phyloP scores from a whole-genome alignment of 495 filamentous ascomycete species.

The Lichina pygmaea region DNA sequence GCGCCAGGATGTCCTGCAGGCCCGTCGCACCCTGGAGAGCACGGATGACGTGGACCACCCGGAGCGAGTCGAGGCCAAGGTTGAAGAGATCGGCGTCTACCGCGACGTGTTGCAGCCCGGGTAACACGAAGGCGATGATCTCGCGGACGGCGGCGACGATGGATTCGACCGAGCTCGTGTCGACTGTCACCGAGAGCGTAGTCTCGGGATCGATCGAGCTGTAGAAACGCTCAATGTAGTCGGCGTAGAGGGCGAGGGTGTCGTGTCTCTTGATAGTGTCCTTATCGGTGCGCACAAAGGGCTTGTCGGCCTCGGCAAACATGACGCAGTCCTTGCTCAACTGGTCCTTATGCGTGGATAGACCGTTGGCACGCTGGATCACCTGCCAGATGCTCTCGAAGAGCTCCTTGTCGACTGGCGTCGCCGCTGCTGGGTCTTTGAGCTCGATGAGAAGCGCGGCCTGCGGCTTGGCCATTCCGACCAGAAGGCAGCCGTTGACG shows the following conservation, averaged over 20 bases:
- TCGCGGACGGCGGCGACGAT: conserved; percentile 1
- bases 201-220: too few species aligned
- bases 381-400: conserved; percentile 10
- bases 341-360: conserved; percentile 8
- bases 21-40: conserved; percentile 7
- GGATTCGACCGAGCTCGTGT: too few species aligned
- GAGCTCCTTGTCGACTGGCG: conserved; percentile 6
- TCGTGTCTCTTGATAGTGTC: too few species aligned
- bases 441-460: conserved; percentile 9
- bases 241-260: too few species aligned
- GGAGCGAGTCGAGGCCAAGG: conserved; percentile 10
- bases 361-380: conserved; percentile 6
- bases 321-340: too few species aligned
- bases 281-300: too few species aligned
- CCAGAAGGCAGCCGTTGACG: conserved; percentile 4
- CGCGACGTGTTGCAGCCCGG: too few species aligned
- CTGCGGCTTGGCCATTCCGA: conserved; percentile 9
- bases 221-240: too few species aligned
- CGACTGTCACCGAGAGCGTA: too few species aligned
- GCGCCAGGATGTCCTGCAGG: conserved; percentile 7
- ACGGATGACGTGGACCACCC: conserved; percentile 4
- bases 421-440: too few species aligned
- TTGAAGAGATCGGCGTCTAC: conserved; percentile 8
- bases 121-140: conserved; percentile 5
- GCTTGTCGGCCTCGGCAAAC: too few species aligned